These are phyloP conservation scores for Plectosphaerella sp. DNA, from an alignment of 2,329 filamentous ascomycete genomes.

Conservation along the genomic window DNA sequence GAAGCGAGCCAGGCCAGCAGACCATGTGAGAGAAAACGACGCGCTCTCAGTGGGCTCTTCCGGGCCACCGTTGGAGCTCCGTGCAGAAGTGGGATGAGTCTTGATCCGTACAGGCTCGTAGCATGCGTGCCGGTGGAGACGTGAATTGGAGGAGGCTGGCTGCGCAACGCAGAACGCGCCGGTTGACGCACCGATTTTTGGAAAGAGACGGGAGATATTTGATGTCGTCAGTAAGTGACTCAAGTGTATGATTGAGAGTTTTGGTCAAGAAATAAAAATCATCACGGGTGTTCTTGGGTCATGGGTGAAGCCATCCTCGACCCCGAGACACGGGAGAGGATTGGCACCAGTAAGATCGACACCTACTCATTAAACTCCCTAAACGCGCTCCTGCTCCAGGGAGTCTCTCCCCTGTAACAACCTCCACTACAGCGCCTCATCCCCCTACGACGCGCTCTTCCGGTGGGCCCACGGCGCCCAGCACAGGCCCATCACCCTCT, in stretches of 20 bases:
- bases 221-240: neutral
- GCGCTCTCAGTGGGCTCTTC: constrained; percentile 3
- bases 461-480: neutral
- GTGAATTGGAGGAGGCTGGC: constrained; percentile 15
- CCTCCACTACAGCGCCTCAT: neutral
- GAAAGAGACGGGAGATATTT: neutral
- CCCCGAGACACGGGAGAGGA: neutral
- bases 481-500: neutral
- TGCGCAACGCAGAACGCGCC: neutral
- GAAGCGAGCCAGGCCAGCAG: neutral
- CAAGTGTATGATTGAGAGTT: neutral
- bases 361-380: neutral
- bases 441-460: neutral
- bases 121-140: constrained; percentile 9
- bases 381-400: neutral
- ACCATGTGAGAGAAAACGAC: constrained; percentile 3
- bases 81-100: no score
- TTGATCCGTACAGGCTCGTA: no score
- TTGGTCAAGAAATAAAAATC: neutral
- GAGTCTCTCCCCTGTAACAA: neutral
- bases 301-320: no score
- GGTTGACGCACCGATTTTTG: neutral
- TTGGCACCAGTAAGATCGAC: neutral
- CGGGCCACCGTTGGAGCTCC: no score
- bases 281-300: no score